Evolutionary conservation across 805 yeast species (phyloP).

Genomic region (Wickerhamomyces ciferrii): DNA sequence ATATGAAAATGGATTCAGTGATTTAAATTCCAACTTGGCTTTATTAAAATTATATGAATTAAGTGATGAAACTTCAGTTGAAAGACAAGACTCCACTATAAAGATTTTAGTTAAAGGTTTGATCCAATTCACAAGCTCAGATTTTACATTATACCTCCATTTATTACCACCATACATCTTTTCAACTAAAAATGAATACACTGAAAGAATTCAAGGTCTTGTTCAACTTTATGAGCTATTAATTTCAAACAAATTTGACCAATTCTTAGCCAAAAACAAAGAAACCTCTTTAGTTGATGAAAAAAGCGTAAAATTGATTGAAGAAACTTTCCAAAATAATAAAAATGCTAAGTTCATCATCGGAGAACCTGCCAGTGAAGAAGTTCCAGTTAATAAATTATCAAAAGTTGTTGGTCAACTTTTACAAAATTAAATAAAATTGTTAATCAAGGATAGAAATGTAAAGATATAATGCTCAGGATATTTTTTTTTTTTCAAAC

Average conservation of each 20-base stretch:
- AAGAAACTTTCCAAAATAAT: conserved; percentile 13
- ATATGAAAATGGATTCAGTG: conserved; percentile 30
- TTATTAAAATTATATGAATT: conserved; percentile 37
- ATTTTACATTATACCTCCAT: conserved; percentile 39
- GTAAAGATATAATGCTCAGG: neutral
- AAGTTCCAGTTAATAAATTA: conserved; percentile 17
- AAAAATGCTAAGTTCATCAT: conserved; percentile 16
- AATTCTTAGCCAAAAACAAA: conserved; percentile 16
- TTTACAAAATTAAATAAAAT: conserved; percentile 2
- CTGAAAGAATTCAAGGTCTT: conserved; percentile 19
- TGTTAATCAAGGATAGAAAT: neutral
- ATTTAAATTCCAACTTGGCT: conserved; percentile 40
- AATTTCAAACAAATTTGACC: conserved; percentile 15
- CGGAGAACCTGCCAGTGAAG: conserved; percentile 16
- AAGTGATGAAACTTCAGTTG: conserved; percentile 27
- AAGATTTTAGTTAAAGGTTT: conserved; percentile 36
- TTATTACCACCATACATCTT: conserved; percentile 36
- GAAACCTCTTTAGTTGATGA: conserved; percentile 14
- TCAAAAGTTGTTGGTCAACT: conserved; percentile 17
- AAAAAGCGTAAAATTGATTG: conserved; percentile 10
- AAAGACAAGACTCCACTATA: conserved; percentile 32
- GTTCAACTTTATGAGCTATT: conserved; percentile 18
- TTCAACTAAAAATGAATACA: conserved; percentile 17
- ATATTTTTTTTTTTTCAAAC: neutral
- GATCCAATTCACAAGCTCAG: conserved; percentile 33